Percentiles rank a stretch among this genome's conserved stretches.
Conservation (phyloP, 2,329 filamentous ascomycete genomes). For the Alternaria alternata region DNA sequence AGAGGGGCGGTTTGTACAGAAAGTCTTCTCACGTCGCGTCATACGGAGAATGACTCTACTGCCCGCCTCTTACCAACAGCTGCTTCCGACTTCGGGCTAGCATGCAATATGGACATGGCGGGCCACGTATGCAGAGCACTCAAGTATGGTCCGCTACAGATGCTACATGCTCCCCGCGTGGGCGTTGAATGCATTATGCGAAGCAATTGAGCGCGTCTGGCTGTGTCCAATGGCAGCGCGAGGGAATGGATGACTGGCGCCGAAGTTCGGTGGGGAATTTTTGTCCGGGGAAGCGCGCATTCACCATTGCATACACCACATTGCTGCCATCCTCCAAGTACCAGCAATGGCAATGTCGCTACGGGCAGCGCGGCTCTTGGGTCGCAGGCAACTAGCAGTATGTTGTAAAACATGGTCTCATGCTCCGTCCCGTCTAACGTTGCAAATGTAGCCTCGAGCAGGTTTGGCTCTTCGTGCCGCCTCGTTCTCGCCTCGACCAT, state of each 20-base stretch:
- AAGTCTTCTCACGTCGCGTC: slow-evolving; percentile 34
- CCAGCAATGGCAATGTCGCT: slow-evolving; percentile 49
- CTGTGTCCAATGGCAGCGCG: slow-evolving; percentile 35
- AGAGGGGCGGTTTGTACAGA: slow-evolving; percentile 16
- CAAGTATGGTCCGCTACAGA: background rate
- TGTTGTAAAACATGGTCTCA: slow-evolving; percentile 5
- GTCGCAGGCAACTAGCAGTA: slow-evolving; percentile 43
- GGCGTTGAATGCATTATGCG: slow-evolving; percentile 27
- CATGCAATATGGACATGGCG: slow-evolving; percentile 11
- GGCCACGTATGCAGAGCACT: slow-evolving; percentile 1
- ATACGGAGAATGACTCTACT: slow-evolving; percentile 42
- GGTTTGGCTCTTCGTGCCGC: slow-evolving; percentile 38
- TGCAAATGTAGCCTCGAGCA: slow-evolving; percentile 30
- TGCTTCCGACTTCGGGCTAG: slow-evolving; percentile 35
- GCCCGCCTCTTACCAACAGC: slow-evolving; percentile 12
- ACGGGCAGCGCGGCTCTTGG: slow-evolving; percentile 45
- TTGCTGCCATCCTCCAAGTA: slow-evolving; percentile 14
- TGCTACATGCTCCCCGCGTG: slow-evolving; percentile 17
- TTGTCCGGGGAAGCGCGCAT: slow-evolving; percentile 25
- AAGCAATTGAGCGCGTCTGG: slow-evolving; percentile 29
- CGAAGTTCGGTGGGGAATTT: slow-evolving; percentile 32
- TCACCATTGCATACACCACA: slow-evolving; percentile 29
- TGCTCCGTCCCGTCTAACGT: slow-evolving; percentile 22
- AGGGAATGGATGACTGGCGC: background rate
- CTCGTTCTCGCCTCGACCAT: slow-evolving; percentile 33